phyloP scores from a whole-genome alignment of 2,329 filamentous ascomycete species.

The Alternaria angustiovoidea region DNA sequence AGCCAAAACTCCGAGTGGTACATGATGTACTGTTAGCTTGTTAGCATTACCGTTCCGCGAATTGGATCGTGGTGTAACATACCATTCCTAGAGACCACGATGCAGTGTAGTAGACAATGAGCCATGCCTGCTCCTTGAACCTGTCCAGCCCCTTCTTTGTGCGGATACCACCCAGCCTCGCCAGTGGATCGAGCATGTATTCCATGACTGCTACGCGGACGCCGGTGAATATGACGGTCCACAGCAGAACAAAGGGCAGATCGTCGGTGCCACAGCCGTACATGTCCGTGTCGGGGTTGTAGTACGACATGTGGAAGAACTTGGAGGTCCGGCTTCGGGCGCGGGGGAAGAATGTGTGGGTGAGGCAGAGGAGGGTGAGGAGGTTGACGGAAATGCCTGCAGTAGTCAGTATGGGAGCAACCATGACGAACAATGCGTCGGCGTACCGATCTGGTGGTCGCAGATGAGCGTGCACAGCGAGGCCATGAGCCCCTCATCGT shows the following conservation, averaged over 20 bases:
- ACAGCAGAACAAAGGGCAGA: conserved; percentile 76
- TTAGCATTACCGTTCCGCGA: conserved; percentile 19
- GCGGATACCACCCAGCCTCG: conserved; percentile 73
- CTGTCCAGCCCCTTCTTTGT: conserved; percentile 79
- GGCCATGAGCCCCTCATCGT: conserved; percentile 68
- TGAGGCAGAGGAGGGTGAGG: conserved; percentile 80
- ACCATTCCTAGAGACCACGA: conserved; percentile 89
- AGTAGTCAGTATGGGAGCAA: conserved; percentile 4
- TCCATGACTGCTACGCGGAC: conserved; percentile 86
- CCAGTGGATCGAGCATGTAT: conserved; percentile 82
- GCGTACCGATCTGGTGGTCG: conserved; percentile 80
- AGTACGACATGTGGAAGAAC: conserved; percentile 88
- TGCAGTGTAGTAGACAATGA: conserved; percentile 80
- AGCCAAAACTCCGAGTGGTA: conserved; percentile 79
- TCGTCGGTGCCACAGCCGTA: conserved; percentile 86
- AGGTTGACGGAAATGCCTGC: conserved; percentile 86
- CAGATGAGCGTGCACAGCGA: conserved; percentile 74
- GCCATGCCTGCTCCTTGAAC: conserved; percentile 94
- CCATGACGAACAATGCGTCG: too few relatives aligned
- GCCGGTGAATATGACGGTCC: conserved; percentile 85
- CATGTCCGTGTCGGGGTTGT: conserved; percentile 70
- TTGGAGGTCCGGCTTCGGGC: conserved; percentile 81
- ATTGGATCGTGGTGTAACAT: conserved; percentile 33
- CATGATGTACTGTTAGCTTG: conserved; percentile 73
- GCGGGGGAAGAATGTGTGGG: conserved; percentile 83